Conservation (phyloP, 306 rosid species). For the Castanea sativa region DNA sequence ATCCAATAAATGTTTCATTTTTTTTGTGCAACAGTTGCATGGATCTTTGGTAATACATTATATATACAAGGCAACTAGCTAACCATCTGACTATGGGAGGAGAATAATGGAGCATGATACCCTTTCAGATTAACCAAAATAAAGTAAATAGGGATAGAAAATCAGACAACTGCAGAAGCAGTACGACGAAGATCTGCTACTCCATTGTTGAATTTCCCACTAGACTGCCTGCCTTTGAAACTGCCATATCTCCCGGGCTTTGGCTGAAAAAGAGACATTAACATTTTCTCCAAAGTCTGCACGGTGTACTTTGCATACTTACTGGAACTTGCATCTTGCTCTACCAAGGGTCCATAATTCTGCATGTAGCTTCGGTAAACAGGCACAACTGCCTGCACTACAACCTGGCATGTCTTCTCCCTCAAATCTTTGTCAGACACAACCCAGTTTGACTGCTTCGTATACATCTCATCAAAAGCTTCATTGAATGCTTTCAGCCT, state of each 20-base stretch:
- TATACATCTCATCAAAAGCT: slow-evolving; percentile 78
- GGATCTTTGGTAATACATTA: slow-evolving; percentile 34
- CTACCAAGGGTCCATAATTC: slow-evolving; percentile 96
- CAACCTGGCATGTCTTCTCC: slow-evolving; percentile 83
- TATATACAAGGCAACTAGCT: slow-evolving; percentile 38
- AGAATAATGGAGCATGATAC: slow-evolving; percentile 3
- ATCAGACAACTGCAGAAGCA: slow-evolving; percentile 73
- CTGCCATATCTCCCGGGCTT: slow-evolving; percentile 76
- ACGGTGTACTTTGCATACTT: slow-evolving; percentile 87
- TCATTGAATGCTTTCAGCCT: slow-evolving; percentile 88
- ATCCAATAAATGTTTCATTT: slow-evolving; percentile 1
- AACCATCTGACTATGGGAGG: slow-evolving; percentile 21
- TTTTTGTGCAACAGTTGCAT: slow-evolving; percentile 17
- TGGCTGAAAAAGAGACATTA: slow-evolving; percentile 71
- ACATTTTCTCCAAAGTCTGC: slow-evolving; percentile 89
- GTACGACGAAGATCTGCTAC: slow-evolving; percentile 72
- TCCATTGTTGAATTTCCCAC: slow-evolving; percentile 67
- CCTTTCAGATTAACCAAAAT: slow-evolving; percentile 21
- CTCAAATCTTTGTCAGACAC: slow-evolving; percentile 73
- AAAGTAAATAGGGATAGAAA: not conserved
- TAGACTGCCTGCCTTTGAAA: slow-evolving; percentile 63
- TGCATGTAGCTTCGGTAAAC: slow-evolving; percentile 99
- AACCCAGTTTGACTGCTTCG: slow-evolving; percentile 75
- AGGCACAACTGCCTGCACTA: slow-evolving; percentile 94
- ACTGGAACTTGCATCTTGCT: slow-evolving; percentile 78